A percentile compares a stretch with the other conserved stretches of the same genome.
phyloP scores from a whole-genome alignment of 129 eudicot genomes.

The Apium graveolens region DNA sequence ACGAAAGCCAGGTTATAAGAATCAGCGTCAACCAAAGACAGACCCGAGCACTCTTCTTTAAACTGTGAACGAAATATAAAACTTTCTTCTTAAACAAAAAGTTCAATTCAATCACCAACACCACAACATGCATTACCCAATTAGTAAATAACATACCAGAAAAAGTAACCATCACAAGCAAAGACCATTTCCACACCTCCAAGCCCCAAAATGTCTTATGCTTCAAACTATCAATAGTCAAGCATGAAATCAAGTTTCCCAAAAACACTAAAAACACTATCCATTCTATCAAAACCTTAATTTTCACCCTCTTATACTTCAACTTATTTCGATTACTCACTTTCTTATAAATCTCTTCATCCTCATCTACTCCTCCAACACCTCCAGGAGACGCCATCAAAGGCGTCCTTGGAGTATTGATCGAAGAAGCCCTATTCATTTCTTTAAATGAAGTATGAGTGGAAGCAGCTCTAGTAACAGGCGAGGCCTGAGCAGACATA shows the following conservation, averaged over 20 bases:
- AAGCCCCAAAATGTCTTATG: background rate
- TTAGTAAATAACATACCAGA: slow-evolving; percentile 22
- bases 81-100: slow-evolving; percentile 6
- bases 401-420: slow-evolving; percentile 10
- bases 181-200: slow-evolving; percentile 22
- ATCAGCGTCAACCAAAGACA: slow-evolving; percentile 10
- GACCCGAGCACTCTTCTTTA: slow-evolving; percentile 1
- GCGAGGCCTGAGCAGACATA: slow-evolving; percentile 12
- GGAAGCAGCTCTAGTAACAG: background rate
- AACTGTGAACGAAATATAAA: slow-evolving; percentile 9
- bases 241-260: slow-evolving; percentile 15
- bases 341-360: slow-evolving; percentile 15
- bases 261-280: slow-evolving; percentile 8
- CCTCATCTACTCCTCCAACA: slow-evolving; percentile 10
- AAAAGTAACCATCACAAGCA: slow-evolving; percentile 17
- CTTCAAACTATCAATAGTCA: slow-evolving; percentile 7
- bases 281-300: slow-evolving; percentile 14
- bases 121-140: slow-evolving; percentile 16
- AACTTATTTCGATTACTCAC: slow-evolving; percentile 10
- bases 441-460: slow-evolving; percentile 15
- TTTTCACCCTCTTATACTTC: slow-evolving; percentile 17
- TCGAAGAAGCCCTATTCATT: slow-evolving; percentile 20
- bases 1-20: slow-evolving; percentile 17
- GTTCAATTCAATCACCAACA: slow-evolving; percentile 6
- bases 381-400: slow-evolving; percentile 30